Evolutionary conservation across 2,329 filamentous ascomycete species (phyloP).

Genomic region (Exserohilum turcica): DNA sequence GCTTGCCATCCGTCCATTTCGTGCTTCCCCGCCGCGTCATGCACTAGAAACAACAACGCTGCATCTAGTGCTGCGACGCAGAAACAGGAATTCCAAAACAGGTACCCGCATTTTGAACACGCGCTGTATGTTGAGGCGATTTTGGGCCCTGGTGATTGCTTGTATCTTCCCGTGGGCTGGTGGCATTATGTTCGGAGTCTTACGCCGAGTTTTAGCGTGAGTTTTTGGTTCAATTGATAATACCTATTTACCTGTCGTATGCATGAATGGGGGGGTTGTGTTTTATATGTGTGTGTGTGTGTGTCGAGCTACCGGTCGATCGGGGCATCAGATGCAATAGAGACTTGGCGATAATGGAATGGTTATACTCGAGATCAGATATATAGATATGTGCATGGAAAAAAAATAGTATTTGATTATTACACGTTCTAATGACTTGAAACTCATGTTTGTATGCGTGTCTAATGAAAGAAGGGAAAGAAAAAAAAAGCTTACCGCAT

Average conservation of each 20-base stretch:
- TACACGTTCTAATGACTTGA: too few species aligned
- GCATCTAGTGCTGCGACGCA: not conserved
- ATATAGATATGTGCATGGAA: too few species aligned
- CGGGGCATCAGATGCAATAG: too few species aligned
- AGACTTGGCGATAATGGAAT: too few species aligned
- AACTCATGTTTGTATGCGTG: not conserved
- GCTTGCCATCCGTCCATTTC: conserved; percentile 46
- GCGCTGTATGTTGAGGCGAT: conserved; percentile 77
- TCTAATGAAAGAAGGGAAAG: too few species aligned
- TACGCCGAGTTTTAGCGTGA: conserved; percentile 88
- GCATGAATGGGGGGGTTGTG: too few species aligned
- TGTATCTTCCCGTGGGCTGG: conserved; percentile 94
- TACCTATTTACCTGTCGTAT: too few species aligned
- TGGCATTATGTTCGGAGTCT: conserved; percentile 95
- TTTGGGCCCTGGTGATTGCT: conserved; percentile 76
- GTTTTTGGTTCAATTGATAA: conserved; percentile 75
- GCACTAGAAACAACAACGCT: conserved; percentile 47
- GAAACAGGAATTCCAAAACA: conserved; percentile 30
- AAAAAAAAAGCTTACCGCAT: not conserved
- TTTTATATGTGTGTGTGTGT: too few species aligned
- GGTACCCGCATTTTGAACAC: conserved; percentile 61
- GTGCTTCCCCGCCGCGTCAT: conserved; percentile 33
- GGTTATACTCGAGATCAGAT: too few species aligned
- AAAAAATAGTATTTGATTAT: too few species aligned
- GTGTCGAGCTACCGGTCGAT: too few species aligned